phyloP scores from a whole-genome alignment of 768 basidiomycete species.

The Chalciporus piperatus region DNA sequence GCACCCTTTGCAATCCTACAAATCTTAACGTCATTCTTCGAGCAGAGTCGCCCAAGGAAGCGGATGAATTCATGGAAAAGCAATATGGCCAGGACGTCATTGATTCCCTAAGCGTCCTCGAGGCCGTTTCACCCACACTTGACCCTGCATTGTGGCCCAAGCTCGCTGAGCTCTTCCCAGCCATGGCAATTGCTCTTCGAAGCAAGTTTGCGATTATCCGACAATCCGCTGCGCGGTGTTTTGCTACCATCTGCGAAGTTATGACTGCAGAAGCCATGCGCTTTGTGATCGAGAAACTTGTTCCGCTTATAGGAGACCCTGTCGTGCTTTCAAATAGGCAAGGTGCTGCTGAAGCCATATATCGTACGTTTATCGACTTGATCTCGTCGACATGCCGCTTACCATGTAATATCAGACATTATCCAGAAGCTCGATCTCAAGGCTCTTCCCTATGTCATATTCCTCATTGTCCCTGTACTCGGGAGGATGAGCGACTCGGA shows the following conservation, averaged over 20 bases:
- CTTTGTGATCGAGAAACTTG: slow-evolving; percentile 79
- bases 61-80: slow-evolving; percentile 65
- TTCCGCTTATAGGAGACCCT: slow-evolving; percentile 83
- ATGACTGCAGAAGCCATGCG: slow-evolving; percentile 86
- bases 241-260: slow-evolving; percentile 84
- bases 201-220: slow-evolving; percentile 89
- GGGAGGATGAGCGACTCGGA: slow-evolving; percentile 96
- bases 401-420: slow-evolving; percentile 57
- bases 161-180: slow-evolving; percentile 71
- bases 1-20: background rate
- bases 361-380: slow-evolving; percentile 59
- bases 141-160: slow-evolving; percentile 67
- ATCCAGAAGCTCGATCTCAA: slow-evolving; percentile 91
- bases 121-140: slow-evolving; percentile 75
- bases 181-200: slow-evolving; percentile 72
- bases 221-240: slow-evolving; percentile 80
- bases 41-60: slow-evolving; percentile 52
- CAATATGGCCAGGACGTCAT: slow-evolving; percentile 86
- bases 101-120: slow-evolving; percentile 87
- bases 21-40: slow-evolving; percentile 2
- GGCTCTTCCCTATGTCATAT: slow-evolving; percentile 93
- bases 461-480: slow-evolving; percentile 92
- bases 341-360: slow-evolving; percentile 87
- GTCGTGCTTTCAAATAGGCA: slow-evolving; percentile 73
- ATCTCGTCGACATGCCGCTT: slow-evolving; percentile 3